Evolutionary conservation across 1,284 basidiomycete species (phyloP).

Genomic region (Sanghuangporus baumii): DNA sequence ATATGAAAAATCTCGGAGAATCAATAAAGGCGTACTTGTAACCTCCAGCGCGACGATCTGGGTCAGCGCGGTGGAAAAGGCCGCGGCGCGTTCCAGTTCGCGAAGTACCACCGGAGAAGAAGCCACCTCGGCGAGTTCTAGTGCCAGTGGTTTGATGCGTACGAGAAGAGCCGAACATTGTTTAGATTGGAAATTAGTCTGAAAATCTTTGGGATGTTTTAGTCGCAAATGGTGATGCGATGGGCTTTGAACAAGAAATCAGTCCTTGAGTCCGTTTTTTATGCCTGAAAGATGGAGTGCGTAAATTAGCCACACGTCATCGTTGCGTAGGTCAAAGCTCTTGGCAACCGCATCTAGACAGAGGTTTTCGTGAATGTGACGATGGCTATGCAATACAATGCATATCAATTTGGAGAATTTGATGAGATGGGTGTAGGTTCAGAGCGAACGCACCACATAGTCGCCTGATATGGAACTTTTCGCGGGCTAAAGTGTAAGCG

Average conservation of each 20-base stretch:
- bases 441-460: background rate
- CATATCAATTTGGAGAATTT: background rate
- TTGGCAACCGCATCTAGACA: background rate
- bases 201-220: background rate
- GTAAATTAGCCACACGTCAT: background rate
- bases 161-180: conserved; percentile 15
- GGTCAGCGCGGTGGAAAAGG: conserved; percentile 19
- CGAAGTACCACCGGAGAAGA: background rate
- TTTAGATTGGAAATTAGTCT: background rate
- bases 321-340: background rate
- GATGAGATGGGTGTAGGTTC: background rate
- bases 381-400: background rate
- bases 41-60: conserved; percentile 21
- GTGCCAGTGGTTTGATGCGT: conserved; percentile 5
- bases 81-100: conserved; percentile 7
- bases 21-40: conserved; percentile 15
- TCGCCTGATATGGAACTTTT: background rate
- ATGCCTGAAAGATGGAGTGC: background rate
- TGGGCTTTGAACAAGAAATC: background rate
- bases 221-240: background rate
- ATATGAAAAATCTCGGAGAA: background rate
- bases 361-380: too few relatives aligned
- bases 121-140: background rate
- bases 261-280: background rate
- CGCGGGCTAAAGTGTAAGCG: background rate